Evolutionary conservation across 2,329 filamentous ascomycete genomes (phyloP).

Genomic region (Davidsoniella neocaledoniae): DNA sequence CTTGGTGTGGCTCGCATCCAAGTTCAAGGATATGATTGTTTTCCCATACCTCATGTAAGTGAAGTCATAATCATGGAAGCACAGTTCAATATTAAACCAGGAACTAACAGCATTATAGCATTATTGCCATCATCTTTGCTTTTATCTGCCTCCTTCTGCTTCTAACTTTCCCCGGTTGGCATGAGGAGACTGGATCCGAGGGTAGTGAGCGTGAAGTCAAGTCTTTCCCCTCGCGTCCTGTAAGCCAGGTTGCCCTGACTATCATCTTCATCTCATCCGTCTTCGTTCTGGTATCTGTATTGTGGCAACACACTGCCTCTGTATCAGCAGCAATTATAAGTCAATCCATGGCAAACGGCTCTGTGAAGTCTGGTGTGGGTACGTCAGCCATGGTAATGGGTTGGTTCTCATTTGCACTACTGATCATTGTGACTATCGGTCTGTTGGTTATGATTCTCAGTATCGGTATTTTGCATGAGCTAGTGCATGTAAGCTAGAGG

Average conservation of each 20-base stretch:
- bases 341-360: conserved; percentile 81
- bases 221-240: conserved; percentile 79
- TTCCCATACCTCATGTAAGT: conserved; percentile 84
- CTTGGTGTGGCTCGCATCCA: conserved; percentile 87
- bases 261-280: conserved; percentile 71
- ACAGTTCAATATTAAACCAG: not conserved
- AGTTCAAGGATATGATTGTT: conserved; percentile 97
- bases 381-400: conserved; percentile 91
- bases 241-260: conserved; percentile 81
- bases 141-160: conserved; percentile 91
- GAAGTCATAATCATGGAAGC: conserved; percentile 20
- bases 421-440: conserved; percentile 92
- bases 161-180: conserved; percentile 94
- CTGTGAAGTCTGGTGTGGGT: conserved; percentile 74
- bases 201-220: conserved; percentile 83
- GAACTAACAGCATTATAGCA: conserved; percentile 33
- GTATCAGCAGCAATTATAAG: conserved; percentile 89
- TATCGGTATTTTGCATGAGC: conserved; percentile 59
- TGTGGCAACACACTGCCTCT: conserved; percentile 91
- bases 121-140: conserved; percentile 93
- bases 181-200: conserved; percentile 56
- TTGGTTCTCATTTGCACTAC: conserved; percentile 87
- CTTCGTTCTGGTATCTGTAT: conserved; percentile 55
- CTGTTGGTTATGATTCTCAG: conserved; percentile 93
- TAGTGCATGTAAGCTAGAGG: conserved; percentile 15